Conservation (phyloP, 2,329 filamentous ascomycete species). For the Alternaria arbusti region DNA sequence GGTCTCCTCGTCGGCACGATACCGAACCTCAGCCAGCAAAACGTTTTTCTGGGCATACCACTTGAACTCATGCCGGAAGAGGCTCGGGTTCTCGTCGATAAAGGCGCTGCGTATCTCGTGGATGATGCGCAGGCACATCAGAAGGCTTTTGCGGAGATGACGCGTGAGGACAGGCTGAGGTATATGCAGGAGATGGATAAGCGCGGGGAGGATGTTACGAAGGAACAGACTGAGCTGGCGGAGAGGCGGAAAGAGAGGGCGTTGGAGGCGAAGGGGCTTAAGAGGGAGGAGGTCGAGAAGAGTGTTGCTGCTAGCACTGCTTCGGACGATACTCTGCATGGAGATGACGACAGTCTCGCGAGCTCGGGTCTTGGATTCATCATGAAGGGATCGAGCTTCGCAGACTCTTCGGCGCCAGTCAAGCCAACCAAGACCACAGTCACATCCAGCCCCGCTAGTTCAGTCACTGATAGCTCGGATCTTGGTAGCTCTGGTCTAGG, state of each 20-base stretch:
- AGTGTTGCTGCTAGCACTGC: slow-evolving; percentile 16
- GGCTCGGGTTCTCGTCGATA: slow-evolving; percentile 78
- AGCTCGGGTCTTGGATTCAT: slow-evolving; percentile 31
- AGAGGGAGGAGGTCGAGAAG: slow-evolving; percentile 17
- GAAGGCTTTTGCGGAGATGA: slow-evolving; percentile 64
- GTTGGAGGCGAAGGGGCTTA: slow-evolving; percentile 56
- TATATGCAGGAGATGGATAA: slow-evolving; percentile 66
- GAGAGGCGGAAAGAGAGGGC: slow-evolving; percentile 58
- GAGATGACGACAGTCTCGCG: slow-evolving; percentile 13
- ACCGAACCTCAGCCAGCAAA: slow-evolving; percentile 92
- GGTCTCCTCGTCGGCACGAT: slow-evolving; percentile 86
- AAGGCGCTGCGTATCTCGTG: slow-evolving; percentile 76
- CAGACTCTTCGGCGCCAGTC: slow-evolving; percentile 2
- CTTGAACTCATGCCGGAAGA: slow-evolving; percentile 92
- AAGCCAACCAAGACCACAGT: background rate
- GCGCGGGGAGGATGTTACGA: slow-evolving; percentile 60
- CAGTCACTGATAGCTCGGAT: slow-evolving; percentile 6
- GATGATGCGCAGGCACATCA: slow-evolving; percentile 79
- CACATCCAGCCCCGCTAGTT: slow-evolving; percentile 1
- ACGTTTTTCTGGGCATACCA: slow-evolving; percentile 88
- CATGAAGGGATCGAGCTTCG: slow-evolving; percentile 34
- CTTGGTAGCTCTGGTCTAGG: slow-evolving; percentile 22
- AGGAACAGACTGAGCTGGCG: slow-evolving; percentile 54
- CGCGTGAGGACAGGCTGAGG: slow-evolving; percentile 63
- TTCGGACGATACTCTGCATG: slow-evolving; percentile 19